Evolutionary conservation across 805 yeast genomes (phyloP), one percentile per base, ranked within the genome.

Genomic region (Candida morakotiae): DNA sequence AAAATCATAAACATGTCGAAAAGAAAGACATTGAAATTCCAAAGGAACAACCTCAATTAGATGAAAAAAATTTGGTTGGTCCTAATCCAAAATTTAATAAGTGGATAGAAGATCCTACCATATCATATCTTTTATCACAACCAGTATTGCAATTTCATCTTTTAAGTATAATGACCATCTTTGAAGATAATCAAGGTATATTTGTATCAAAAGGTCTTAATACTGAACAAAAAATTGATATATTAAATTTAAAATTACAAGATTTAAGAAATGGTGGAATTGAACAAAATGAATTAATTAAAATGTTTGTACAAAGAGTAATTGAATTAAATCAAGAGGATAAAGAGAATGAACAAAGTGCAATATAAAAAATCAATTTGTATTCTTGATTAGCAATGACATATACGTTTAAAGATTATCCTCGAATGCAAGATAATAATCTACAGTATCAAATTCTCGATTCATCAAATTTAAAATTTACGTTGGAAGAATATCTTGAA

Each of bases 211-310:
- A 69, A 9, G 85, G 79, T 45, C 58, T 62, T 16, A 67, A 69
- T 14, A 41, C 55, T 8, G 87, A 81, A 17, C 79, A 80, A 15
- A 57, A 85, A 24, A 45, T 62, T 17, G 81, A 74, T 18, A 69
- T 82, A 9, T 85, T 85, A 2, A 71, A 78, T 43, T 69, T 75
- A 46, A 79, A 82, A 46, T 60, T 86, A 8, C 66, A 75, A 6
- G 77, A 76, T 37, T 59, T 86, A 11, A 59, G 95, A 23, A 53
- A 51, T 2, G 81, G 83, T 4, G 95, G 95, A 0, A 38, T 65
- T 0, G 87, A 85, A 46, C 75, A 74, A 34, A 86, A 86, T 50
- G 77, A 66, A 43, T 57, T 80, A 17, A 77, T 86, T 3, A 89
- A 84, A 53, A 91, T 83, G 46, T 83, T 85, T 56, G 75, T 80